Evolutionary conservation across 2,329 filamentous ascomycete genomes (phyloP).

Genomic region (Apiospora pterosperma): DNA sequence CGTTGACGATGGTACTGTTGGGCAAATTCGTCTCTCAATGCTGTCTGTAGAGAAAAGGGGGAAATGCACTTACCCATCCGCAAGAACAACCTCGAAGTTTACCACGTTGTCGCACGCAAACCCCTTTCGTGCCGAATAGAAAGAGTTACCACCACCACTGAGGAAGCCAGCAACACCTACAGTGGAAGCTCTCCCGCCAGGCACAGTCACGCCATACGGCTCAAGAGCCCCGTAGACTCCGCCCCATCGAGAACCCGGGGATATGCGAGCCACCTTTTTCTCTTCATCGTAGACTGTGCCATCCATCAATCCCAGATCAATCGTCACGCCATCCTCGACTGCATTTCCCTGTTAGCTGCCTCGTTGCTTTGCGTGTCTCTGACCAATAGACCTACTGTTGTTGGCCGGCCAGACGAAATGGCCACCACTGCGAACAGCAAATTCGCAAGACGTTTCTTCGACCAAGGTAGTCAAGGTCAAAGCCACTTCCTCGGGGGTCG

Average conservation of each 20-base stretch:
- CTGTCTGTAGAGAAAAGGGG: no score
- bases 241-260: conserved; percentile 20
- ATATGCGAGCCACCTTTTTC: conserved; percentile 25
- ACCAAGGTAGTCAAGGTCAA: conserved; percentile 9
- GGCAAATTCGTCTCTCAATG: background rate
- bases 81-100: conserved; percentile 40
- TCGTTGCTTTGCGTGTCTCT: no score
- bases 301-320: conserved; percentile 22
- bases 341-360: background rate
- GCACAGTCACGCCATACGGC: conserved; percentile 12
- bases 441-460: conserved; percentile 11
- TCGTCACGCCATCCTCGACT: conserved; percentile 12
- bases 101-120: conserved; percentile 41
- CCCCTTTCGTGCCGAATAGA: conserved; percentile 29
- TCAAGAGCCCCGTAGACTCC: conserved; percentile 17
- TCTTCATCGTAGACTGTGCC: conserved; percentile 23
- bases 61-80: conserved; percentile 23
- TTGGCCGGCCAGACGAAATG: conserved; percentile 9
- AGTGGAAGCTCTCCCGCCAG: conserved; percentile 19
- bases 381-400: background rate
- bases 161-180: conserved; percentile 25
- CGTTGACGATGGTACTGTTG: conserved; percentile 35
- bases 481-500: conserved; percentile 7
- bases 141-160: conserved; percentile 21
- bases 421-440: conserved; percentile 11